These are phyloP conservation scores for Lentinula detonsa DNA, from an alignment of 768 basidiomycete genomes.

Conservation along the genomic window DNA sequence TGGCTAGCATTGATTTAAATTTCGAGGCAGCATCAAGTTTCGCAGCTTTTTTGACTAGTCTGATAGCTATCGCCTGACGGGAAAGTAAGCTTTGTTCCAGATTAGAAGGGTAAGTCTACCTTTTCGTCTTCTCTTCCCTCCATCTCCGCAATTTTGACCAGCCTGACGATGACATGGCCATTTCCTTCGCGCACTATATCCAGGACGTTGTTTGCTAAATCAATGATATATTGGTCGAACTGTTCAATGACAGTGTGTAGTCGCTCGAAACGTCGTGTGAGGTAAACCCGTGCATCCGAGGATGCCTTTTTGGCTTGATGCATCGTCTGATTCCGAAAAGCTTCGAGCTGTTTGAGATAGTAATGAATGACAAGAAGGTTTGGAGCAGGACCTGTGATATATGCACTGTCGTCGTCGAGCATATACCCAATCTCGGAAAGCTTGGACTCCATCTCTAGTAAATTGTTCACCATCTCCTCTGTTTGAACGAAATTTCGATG, in stretches of 20 bases:
- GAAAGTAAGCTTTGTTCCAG: neutral
- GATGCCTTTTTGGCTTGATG: conserved; percentile 87
- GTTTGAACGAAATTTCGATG: conserved; percentile 94
- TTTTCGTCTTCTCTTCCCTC: conserved; percentile 95
- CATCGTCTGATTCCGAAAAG: conserved; percentile 91
- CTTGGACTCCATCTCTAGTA: conserved; percentile 86
- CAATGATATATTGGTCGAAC: conserved; percentile 83
- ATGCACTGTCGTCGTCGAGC: conserved; percentile 65
- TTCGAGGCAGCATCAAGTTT: conserved; percentile 90
- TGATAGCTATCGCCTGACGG: conserved; percentile 81
- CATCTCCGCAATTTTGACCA: conserved; percentile 90
- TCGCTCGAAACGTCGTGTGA: conserved; percentile 79
- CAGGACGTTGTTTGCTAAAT: conserved; percentile 71
- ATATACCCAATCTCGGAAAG: conserved; percentile 74
- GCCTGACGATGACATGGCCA: conserved; percentile 81
- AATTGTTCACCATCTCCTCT: conserved; percentile 91
- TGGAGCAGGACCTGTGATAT: conserved; percentile 81
- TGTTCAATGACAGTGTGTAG: conserved; percentile 72
- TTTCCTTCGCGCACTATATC: conserved; percentile 75
- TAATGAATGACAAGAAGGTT: conserved; percentile 89
- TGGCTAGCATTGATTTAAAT: conserved; percentile 90
- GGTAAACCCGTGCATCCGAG: conserved; percentile 56
- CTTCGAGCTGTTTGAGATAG: conserved; percentile 87
- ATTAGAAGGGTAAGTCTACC: conserved; percentile 32
- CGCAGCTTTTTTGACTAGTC: conserved; percentile 90